Evolutionary conservation across 208 protist genomes (phyloP), one percentile per base, ranked within the genome.

Genomic region (Acanthamoeba sp.): DNA sequence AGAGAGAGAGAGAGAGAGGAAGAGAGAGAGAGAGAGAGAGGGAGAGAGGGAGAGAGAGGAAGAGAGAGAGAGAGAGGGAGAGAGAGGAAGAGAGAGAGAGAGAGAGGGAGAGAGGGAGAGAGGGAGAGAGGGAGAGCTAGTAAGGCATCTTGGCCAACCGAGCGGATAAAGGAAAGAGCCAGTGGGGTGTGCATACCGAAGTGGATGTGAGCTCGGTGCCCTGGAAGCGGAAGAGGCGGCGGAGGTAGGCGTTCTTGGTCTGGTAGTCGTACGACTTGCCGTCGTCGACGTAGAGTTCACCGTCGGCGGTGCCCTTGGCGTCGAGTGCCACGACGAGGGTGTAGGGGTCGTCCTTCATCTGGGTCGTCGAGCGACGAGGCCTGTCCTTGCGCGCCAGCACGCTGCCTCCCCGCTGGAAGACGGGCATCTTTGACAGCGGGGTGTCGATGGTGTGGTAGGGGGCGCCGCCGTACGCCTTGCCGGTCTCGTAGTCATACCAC

Each of bases 361-460:
- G 96, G 57, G 89, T 85, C 2, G 98, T 98, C 62, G 95, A 98
- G 91, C 98, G 97, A 64, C 99, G 97, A 7, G 98, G 89, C 40
- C 99, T 97, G 73, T 99, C 95, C 95, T 99, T 98, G 55, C 97
- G 96, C 12, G 98, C 97, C 40, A 99, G 87, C 66, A 99, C 97
- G 87, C 97, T 96, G 38, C 99, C 99, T 48, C 98, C 98, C 24
- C 98, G 96, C 57, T 99, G 91, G 93, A 98, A 99, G 40, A 99
- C 96, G 32, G 99, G 98, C 34, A 99, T 99, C n/a, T 97, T 98
- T 20, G 97, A 95, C 48, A 98, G 89, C 45, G 98, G 96, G 1
- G 98, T 98, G n/a, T 95, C 90, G 64, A 99, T 85, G 36, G 92
- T 95, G 48, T 90, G 57, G 27, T 34, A 66, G 59, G 59, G 59